Evolutionary conservation across 257 asterid genomes (phyloP), one percentile per base, ranked within the genome.

Genomic region (Nicotiana sylvestris): DNA sequence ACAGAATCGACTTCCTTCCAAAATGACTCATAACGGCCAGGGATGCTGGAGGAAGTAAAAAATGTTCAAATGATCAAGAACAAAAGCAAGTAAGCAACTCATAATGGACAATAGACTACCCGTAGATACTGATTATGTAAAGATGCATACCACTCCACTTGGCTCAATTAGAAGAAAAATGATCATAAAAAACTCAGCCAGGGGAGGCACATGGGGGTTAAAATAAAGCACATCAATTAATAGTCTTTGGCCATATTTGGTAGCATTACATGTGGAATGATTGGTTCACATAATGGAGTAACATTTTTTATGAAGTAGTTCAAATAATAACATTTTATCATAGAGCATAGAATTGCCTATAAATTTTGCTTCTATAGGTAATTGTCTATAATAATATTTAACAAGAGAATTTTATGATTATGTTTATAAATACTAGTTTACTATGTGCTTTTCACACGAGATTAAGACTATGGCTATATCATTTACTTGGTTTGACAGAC

Each of bases 1-100:
- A 91, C 90, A 30, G 87, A 87, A 82, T 94, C 97, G 10, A 91
- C 66, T 87, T 95, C 99, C 92, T 92, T 95, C 98, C 95, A 86
- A 66, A 94, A 91, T 60, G 96, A 77, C 88, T 95, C 97, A 0
- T 76, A 84, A 77, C 99, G 97, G 18, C 92, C 90, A 11, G 98
- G 99, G 80, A 95, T 89, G 92, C 99, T 95, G 93, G 78, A 85
- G 49, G 70, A n/a, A 82, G 37, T 8, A 64, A 74, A 58, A 65
- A 9, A 30, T 8, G 76, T 9, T 17, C 76, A 68, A 21, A 29
- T 64, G 9, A 65, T 12, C n/a, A 17, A 35, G 25, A 30, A 72
- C 79, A 25, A 72, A 72, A 1, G 21, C 35, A 32, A 32, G 35
- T 3, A 32, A 32, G 35, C 0, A 11, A 72, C 37, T 46, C 21